Base-by-base conservation (phyloP, 257 asterid species). In the Lycium barbarum region DNA sequence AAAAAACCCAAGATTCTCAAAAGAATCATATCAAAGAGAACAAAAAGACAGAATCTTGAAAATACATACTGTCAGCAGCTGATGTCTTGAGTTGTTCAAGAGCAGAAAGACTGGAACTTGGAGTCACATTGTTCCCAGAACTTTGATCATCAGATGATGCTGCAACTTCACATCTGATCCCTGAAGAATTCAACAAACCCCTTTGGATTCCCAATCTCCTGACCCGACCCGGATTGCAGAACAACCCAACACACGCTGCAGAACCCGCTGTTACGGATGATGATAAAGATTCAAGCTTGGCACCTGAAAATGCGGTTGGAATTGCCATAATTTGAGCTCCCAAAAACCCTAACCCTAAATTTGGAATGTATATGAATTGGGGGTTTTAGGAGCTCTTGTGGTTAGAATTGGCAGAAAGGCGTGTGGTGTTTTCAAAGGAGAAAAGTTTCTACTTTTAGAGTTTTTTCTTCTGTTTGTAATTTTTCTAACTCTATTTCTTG, bases 61-160 rank as follows among this genome's bases (percentile, higher is more conserved):
- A 61, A 33, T 12, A 71, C 93, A 51, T 92, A 95, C 98, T 89
- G 90, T 95, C 97, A 89, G 94, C 93, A 73, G 94, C 97, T 10
- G 97, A 92, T 38, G 94, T 85, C 90, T 93, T 95, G 89, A 95
- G 98, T 89, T 89, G 97, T 54, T 95, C 93, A 14, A 95, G 94
- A 87, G 98, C 98, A 15, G 97, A 92, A 82, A 94, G 91, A 88
- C 98, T 96, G 67, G 99, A 91, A 86, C 95, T 89, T 5, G 91
- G 86, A 74, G 94, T 88, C 65, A 92, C 86, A 90, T 84, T 87
- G 15, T 26, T 26, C 33, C 33, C 33, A 26, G 33, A 26, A 26
- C 47, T 86, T 84, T 89, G 91, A 78, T 83, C 88, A 13, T 90
- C 93, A 4, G 94, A 84, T 53, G 92, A 84, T 53, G 92, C 84